phyloP scores from a whole-genome alignment of 176 grass and related monocot genomes.

The Oryza australiensis region DNA sequence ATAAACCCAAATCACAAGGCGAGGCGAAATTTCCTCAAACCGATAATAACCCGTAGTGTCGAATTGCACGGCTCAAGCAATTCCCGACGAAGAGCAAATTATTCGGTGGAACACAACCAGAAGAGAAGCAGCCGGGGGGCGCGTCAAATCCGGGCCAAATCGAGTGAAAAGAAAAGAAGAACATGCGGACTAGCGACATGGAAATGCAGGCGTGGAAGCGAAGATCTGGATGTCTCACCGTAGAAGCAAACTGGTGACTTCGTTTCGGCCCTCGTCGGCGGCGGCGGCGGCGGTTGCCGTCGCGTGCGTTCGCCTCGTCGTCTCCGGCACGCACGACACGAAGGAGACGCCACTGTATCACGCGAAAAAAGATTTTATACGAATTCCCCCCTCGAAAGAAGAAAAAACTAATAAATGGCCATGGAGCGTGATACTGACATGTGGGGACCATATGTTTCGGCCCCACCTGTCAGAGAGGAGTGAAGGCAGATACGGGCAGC shows the following conservation, averaged over 20 bases:
- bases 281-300: not conserved
- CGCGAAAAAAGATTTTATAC: not conserved
- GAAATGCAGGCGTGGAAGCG: not conserved
- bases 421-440: not conserved
- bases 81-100: not conserved
- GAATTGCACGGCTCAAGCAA: not conserved
- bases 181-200: not conserved
- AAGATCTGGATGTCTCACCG: conserved; percentile 12
- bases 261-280: not conserved
- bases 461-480: not conserved
- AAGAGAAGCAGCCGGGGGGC: not conserved
- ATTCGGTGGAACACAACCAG: not conserved
- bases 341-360: not conserved
- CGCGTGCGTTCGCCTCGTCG: conserved; percentile 10
- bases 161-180: not conserved
- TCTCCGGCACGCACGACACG: not conserved
- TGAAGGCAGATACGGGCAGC: not conserved
- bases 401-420: not conserved
- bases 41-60: not conserved
- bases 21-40: not conserved
- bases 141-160: not conserved
- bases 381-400: not conserved
- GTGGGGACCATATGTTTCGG: not conserved
- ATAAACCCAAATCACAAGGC: not conserved
- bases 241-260: not conserved